A percentile compares a stretch with the other conserved stretches of the same genome.
phyloP scores from a whole-genome alignment of 2,329 filamentous ascomycete species.

The Dothistroma septosporum region DNA sequence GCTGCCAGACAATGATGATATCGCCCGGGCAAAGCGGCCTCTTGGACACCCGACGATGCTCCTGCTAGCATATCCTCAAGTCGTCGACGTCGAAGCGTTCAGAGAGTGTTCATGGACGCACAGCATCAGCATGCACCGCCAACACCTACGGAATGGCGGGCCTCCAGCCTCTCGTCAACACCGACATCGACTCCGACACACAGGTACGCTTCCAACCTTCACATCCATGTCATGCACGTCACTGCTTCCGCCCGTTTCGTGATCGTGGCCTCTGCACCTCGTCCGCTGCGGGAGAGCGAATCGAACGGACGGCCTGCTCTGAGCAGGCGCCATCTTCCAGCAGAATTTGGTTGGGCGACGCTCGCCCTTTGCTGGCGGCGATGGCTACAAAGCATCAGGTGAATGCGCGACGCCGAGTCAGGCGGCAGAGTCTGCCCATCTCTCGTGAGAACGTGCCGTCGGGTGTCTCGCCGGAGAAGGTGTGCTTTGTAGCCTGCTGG shows the following conservation, averaged over 20 bases:
- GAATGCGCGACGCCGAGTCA: neutral
- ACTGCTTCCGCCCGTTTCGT: constrained; percentile 2
- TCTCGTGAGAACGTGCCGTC: neutral
- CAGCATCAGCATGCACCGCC: constrained; percentile 21
- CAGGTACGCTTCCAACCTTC: constrained; percentile 19
- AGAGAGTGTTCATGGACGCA: constrained; percentile 26
- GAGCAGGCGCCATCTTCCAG: neutral
- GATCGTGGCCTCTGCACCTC: neutral
- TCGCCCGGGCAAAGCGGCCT: neutral
- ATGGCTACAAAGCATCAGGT: neutral
- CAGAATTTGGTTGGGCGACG: neutral
- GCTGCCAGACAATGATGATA: neutral
- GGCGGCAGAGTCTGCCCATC: neutral
- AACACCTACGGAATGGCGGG: constrained; percentile 27
- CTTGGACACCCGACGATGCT: constrained; percentile 9
- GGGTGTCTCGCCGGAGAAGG: neutral
- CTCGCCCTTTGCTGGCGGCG: neutral
- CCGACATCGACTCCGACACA: constrained; percentile 19
- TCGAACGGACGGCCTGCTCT: neutral
- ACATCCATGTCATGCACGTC: neutral
- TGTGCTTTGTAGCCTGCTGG: constrained; percentile 1
- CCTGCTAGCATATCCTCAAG: neutral
- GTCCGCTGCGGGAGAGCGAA: neutral
- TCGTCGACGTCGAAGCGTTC: neutral
- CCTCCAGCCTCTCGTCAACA: constrained; percentile 25